Evolutionary conservation across 257 asterid genomes (phyloP), one percentile per base, ranked within the genome.

Genomic region (Solanum tarapatanum): DNA sequence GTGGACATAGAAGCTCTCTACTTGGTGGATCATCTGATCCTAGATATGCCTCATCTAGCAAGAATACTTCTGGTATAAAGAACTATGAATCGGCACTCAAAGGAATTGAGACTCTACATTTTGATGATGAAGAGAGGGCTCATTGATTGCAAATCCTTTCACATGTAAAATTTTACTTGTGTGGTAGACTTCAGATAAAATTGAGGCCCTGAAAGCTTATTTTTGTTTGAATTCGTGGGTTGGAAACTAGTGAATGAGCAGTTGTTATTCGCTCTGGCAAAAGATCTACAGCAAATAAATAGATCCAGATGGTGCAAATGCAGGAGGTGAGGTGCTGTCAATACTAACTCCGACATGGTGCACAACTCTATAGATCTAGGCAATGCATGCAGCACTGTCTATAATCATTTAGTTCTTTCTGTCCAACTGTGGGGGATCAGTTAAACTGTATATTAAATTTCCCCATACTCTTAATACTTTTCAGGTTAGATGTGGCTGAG

Each of bases 1-100:
- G 92, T 45, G 95, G 94, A 66, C 98, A 91, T 69, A 92, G 96
- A 93, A 93, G 88, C 87, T 92, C 93, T 11, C 93, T 94, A 8
- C 91, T 94, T 35, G 96, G 91, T 86, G 96, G 94, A 70, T 91
- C 98, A 48, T 94, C 98, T 6, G 96, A 93, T 68, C 93, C 92
- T 69, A 96, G 90, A 88, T 91, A 91, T 16, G 88, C 89, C 51
- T 92, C 95, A 70, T 92, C 99, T 28, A 95, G 92, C 75, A 91
- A 89, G 91, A 93, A 86, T 84, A 91, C 83, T 87, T 83, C 96
- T 6, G 84, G 88, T 86, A 77, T 87, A 23, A 96, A 92, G 90
- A 93, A 92, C 88, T 93, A 92, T 9, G 99, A 96, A 75, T 90
- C 98, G 21, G 72, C 98, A 7, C 86, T 94, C 30, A 94, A 90